Evolutionary conservation across 106 monocot genomes (phyloP).

Genomic region (Xerophyta viscosa): DNA sequence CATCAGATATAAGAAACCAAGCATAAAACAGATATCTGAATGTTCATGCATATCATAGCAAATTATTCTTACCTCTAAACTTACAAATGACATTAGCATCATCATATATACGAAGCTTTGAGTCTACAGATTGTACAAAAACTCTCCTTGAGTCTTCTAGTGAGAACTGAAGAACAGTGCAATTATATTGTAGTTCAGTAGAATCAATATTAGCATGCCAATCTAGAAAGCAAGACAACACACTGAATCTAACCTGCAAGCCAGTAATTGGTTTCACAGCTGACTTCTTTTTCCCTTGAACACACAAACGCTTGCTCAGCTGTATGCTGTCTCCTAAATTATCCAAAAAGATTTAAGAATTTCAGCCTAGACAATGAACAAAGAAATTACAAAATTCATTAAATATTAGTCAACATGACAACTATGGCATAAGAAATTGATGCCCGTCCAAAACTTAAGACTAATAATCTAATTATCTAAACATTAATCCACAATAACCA

Average conservation of each 20-base stretch:
- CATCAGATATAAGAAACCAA: too few species aligned
- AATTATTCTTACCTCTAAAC: slow-evolving; percentile 74
- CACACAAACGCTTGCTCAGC: slow-evolving; percentile 32
- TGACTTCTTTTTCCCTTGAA: slow-evolving; percentile 56
- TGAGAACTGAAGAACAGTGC: slow-evolving; percentile 34
- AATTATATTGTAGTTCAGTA: background rate
- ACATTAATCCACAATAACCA: too few species aligned
- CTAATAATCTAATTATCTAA: too few species aligned
- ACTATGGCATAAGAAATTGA: background rate
- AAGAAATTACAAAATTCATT: background rate
- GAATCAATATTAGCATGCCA: background rate
- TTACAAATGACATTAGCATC: slow-evolving; percentile 46
- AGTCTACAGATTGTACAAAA: slow-evolving; percentile 61
- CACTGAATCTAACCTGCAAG: slow-evolving; percentile 45
- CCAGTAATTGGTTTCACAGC: slow-evolving; percentile 51
- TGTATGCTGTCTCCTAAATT: slow-evolving; percentile 31
- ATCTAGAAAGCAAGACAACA: background rate
- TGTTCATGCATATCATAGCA: too few species aligned
- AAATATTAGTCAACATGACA: background rate
- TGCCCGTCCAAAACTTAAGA: too few species aligned
- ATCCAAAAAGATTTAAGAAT: background rate
- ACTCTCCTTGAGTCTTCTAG: slow-evolving; percentile 43
- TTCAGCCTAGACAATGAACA: background rate
- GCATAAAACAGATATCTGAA: too few species aligned
- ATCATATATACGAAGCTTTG: slow-evolving; percentile 58